phyloP scores from a whole-genome alignment of 176 grass and related monocot species.

The Oryza officinalis region DNA sequence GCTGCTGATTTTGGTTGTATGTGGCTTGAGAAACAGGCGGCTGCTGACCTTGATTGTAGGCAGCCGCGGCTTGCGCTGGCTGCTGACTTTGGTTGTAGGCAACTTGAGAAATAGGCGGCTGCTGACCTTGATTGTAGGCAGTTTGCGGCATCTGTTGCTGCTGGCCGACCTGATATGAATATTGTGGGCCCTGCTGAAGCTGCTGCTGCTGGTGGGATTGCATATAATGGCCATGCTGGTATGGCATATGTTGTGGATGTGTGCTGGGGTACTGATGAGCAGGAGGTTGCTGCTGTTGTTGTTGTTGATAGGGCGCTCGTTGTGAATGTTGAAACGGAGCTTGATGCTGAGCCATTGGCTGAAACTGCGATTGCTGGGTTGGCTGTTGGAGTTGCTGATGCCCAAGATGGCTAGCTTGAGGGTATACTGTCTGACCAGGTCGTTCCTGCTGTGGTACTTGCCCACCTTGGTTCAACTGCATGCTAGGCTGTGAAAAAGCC shows the following conservation, averaged over 20 bases:
- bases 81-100: conserved; percentile 43
- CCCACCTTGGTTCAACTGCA: conserved; percentile 36
- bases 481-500: conserved; percentile 31
- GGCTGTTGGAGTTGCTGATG: conserved; percentile 39
- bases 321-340: conserved; percentile 43
- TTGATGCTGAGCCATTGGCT: conserved; percentile 46
- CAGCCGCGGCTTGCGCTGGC: conserved; percentile 6
- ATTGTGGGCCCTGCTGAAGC: conserved; percentile 47
- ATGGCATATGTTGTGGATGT: conserved; percentile 38
- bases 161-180: conserved; percentile 61
- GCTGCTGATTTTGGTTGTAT: conserved; percentile 46
- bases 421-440: conserved; percentile 27
- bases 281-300: conserved; percentile 63
- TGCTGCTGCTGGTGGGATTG: conserved; percentile 51
- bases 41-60: conserved; percentile 33
- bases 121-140: conserved; percentile 44
- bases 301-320: conserved; percentile 43
- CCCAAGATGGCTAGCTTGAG: conserved; percentile 31
- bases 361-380: conserved; percentile 44
- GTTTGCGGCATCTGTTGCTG: conserved; percentile 37
- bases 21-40: conserved; percentile 31
- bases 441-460: conserved; percentile 40
- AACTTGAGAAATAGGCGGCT: conserved; percentile 31
- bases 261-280: conserved; percentile 33
- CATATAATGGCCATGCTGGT: conserved; percentile 69